Evolutionary conservation across 1,284 basidiomycete genomes (phyloP), one percentile per base, ranked within the genome.

Genomic region (Gymnopus androsaceus): DNA sequence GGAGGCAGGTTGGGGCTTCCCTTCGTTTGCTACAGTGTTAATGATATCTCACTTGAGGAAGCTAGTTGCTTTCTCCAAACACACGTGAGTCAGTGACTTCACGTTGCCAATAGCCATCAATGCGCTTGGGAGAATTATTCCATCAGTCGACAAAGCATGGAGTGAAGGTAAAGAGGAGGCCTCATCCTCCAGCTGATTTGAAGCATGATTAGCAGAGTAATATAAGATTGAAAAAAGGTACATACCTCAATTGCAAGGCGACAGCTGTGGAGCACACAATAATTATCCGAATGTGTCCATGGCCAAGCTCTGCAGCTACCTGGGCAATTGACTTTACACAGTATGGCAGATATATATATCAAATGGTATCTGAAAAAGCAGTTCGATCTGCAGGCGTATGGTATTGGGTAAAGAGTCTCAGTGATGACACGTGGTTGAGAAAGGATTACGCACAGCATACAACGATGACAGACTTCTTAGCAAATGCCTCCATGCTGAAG

Each of bases 1-100:
- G 21, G 40, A 28, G 19, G 34, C 9, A 8, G 44, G 51, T 25
- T 46, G 40, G 19, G 41, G 46, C 30, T 61, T 57, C 15, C 38
- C 51, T 42, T 52, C 51, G 17, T 42, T n/a, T 19, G 66, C 66
- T 49, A 69, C 42, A 14, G 14, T 7, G 51, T 52, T 42, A 4
- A 52, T 38, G 25, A 45, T 46, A 14, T 42, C 40, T 17, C 25
- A n/a, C 21, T n/a, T 21, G 36, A 15, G 48, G 27, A 36, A 8
- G 52, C 30, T 50, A 34, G n/a, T 51, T 30, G 17, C 41, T 37
- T 12, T 42, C 33, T 36, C 25, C n/a, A 34, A 50, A 51, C 12
- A 37, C 17, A 17, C 49, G n/a, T 33, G 40, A 36, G 21, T 56
- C 50, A 25, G 51, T 3, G 19, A 37, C 17, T 19, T 23, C 8